phyloP scores from a whole-genome alignment of 2,329 filamentous ascomycete species.

The Aureobasidium sp. region DNA sequence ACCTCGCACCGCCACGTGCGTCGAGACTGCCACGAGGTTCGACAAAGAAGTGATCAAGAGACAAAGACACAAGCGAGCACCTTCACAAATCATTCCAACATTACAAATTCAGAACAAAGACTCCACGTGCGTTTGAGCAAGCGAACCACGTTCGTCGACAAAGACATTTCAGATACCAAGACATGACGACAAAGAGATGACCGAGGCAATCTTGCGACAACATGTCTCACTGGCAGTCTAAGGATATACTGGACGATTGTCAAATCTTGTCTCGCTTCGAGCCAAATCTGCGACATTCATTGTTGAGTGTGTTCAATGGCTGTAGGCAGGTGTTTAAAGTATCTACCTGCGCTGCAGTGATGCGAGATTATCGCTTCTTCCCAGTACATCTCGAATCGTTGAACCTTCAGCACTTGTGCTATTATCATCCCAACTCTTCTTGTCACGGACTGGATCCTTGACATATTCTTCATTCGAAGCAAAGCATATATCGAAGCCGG shows the following conservation, averaged over 20 bases:
- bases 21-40: not conserved
- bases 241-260: not conserved
- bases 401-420: not conserved
- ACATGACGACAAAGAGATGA: not conserved
- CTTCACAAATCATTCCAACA: not conserved
- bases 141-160: not conserved
- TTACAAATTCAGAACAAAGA: slow-evolving; percentile 7
- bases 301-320: not conserved
- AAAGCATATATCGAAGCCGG: not conserved
- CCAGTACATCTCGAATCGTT: not conserved
- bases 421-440: not conserved
- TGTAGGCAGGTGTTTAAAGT: not conserved
- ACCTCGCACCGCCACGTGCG: not conserved
- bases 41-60: not conserved
- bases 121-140: not conserved
- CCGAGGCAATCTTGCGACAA: not conserved
- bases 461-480: not conserved
- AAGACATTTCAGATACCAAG: not conserved
- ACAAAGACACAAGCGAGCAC: slow-evolving; percentile 5
- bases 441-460: not conserved
- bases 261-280: not conserved
- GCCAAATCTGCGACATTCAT: slow-evolving; percentile 6
- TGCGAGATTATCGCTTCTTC: not conserved
- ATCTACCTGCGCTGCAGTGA: not conserved
- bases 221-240: not conserved